Base-by-base conservation (phyloP, 805 yeast genomes). In the Pichia phayaonensis region DNA sequence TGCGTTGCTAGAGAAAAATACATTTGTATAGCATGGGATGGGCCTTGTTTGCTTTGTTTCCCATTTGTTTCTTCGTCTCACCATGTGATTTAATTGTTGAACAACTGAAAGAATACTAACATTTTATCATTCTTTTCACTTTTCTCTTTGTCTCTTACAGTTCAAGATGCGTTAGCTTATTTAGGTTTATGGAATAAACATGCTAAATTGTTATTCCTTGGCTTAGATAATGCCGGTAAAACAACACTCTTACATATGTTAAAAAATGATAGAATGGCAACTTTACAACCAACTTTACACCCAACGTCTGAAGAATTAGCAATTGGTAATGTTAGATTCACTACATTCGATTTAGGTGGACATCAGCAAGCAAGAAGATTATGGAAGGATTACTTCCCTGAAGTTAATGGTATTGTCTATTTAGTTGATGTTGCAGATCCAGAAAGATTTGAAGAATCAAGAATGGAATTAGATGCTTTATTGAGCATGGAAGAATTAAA, bases 351-450 rank as follows among this genome's bases (percentile, higher is more conserved):
- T 70, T 78, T 94, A 61, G 99, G 99, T 71, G 99, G 99, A 42
- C 99, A 94, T 75, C 84, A 81, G 69, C 97, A 92, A 73, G 98
- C 99, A 46, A 90, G 99, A 74, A 89, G 99, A 73, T 82, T 94
- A 66, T 94, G 99, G 99, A 90, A 90, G 68, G 98, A 94, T 69
- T 94, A 94, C 71, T 94, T 94, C 84, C 99, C 99, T 53, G 99
- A 94, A 73, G 99, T 94, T 46, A 87, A 90, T 69, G 99, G 97
- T 50, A 94, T 94, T 59, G 98, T 94, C 31, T 94, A 86, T 70
- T 75, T 94, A 53, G 97, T 94, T 31, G 99, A 94, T 68, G 95
- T 96, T 50, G 98, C 98, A 50, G 99, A 94, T 67, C 84, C 94
- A 39, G 96, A 84, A 67, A 85, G 99, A 71, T 86, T 94, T 61